phyloP scores from a whole-genome alignment of 208 protist genomes.

The Leishmania martiniquensis region DNA sequence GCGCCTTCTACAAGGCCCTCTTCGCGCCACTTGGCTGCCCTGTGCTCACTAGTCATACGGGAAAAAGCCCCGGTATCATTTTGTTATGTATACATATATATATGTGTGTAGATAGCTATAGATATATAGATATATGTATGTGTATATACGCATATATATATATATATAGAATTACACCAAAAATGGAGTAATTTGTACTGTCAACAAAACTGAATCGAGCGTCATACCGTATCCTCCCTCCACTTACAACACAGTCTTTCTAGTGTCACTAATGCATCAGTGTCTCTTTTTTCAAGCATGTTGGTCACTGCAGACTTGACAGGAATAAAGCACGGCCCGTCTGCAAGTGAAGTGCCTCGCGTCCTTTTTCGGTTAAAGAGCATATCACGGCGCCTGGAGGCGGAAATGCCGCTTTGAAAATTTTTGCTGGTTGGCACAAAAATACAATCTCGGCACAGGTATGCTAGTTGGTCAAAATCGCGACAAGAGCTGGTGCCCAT shows the following conservation, averaged over 20 bases:
- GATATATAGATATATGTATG: neutral
- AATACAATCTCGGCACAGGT: constrained; percentile 58
- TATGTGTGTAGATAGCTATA: neutral
- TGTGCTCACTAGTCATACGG: neutral
- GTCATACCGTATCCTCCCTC: constrained; percentile 5
- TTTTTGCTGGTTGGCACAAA: constrained; percentile 31
- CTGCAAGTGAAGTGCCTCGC: constrained; percentile 9
- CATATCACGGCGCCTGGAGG: constrained; percentile 25
- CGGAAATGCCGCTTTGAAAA: constrained; percentile 12
- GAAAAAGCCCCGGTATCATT: neutral
- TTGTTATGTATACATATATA: neutral
- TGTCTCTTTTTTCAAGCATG: constrained; percentile 24
- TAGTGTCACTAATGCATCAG: constrained; percentile 13
- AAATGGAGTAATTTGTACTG: neutral
- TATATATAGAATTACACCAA: neutral
- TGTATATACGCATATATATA: no score
- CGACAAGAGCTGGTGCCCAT: constrained; percentile 63
- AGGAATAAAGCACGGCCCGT: constrained; percentile 45
- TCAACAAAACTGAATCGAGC: neutral
- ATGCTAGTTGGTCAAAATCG: constrained; percentile 75
- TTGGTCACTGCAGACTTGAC: constrained; percentile 17
- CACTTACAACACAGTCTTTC: constrained; percentile 31
- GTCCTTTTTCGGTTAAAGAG: constrained; percentile 59
- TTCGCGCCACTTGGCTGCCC: neutral
- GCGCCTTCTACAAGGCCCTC: neutral